phyloP scores from a whole-genome alignment of 2,329 filamentous ascomycete species.

The Aspergillus tamarii region DNA sequence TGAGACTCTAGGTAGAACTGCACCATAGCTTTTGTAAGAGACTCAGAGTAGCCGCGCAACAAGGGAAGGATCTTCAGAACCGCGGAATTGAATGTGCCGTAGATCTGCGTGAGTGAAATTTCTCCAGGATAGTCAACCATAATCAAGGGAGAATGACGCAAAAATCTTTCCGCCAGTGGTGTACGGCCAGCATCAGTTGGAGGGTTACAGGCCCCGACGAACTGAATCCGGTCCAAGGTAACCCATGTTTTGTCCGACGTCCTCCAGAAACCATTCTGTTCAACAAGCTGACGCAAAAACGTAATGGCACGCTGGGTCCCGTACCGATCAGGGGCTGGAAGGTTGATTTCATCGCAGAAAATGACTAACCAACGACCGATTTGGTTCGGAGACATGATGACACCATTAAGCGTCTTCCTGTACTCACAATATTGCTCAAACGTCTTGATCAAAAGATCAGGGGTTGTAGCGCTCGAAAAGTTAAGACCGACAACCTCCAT shows the following conservation, averaged over 20 bases:
- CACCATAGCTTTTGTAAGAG: conserved; percentile 96
- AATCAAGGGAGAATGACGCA: conserved; percentile 94
- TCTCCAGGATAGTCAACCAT: conserved; percentile 99
- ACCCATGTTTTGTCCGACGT: conserved; percentile 98
- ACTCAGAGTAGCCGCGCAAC: conserved; percentile 90
- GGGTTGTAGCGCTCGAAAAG: conserved; percentile 97
- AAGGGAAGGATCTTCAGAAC: conserved; percentile 96
- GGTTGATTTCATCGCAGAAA: conserved; percentile 99
- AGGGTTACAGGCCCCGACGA: conserved; percentile 97
- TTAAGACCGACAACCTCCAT: conserved; percentile 99
- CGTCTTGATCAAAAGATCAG: conserved; percentile 96
- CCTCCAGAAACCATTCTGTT: conserved; percentile 99
- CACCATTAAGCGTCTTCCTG: conserved; percentile 95
- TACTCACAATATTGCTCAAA: conserved; percentile 99
- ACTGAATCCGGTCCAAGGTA: conserved; percentile 95
- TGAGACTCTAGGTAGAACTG: conserved; percentile 95
- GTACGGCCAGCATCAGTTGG: conserved; percentile 97
- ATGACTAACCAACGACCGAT: conserved; percentile 97
- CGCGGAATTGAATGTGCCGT: conserved; percentile 95
- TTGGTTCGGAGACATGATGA: conserved; percentile 92
- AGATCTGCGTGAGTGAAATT: conserved; percentile 92
- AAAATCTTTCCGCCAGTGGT: conserved; percentile 87
- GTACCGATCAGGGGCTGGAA: conserved; percentile 96
- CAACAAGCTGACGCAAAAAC: conserved; percentile 94
- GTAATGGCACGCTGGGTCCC: conserved; percentile 96